These are phyloP conservation scores for Kodamaea restingae DNA, from an alignment of 805 yeast species.

Conservation along the genomic window DNA sequence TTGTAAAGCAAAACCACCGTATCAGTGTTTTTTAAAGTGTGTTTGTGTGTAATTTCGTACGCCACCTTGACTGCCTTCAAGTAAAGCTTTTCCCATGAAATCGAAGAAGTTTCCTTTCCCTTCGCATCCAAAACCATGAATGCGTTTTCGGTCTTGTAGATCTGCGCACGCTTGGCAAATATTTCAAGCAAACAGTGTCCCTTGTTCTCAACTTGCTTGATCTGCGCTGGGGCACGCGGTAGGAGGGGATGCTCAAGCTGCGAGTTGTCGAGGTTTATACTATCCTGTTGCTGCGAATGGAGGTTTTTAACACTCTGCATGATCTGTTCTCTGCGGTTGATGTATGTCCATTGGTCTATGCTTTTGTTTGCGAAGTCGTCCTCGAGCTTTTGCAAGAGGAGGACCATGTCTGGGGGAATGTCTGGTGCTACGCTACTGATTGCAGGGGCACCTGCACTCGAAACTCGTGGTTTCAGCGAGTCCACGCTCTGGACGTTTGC, in stretches of 20 bases:
- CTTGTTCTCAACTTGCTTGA: slow-evolving; percentile 17
- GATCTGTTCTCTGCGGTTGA: slow-evolving; percentile 42
- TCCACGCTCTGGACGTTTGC: slow-evolving; percentile 15
- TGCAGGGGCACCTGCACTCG: slow-evolving; percentile 13
- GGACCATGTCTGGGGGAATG: slow-evolving; percentile 44
- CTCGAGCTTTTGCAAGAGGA: slow-evolving; percentile 38
- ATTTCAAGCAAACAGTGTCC: slow-evolving; percentile 65
- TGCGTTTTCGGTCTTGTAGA: slow-evolving; percentile 63
- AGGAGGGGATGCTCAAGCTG: slow-evolving; percentile 57
- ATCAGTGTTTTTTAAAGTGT: slow-evolving; percentile 74
- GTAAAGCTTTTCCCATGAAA: slow-evolving; percentile 88
- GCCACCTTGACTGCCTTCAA: slow-evolving; percentile 84
- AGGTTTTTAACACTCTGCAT: slow-evolving; percentile 33
- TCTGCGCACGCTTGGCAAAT: slow-evolving; percentile 65
- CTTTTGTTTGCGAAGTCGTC: slow-evolving; percentile 39
- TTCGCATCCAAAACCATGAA: slow-evolving; percentile 65
- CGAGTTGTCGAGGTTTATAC: slow-evolving; percentile 23
- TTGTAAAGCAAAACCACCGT: slow-evolving; percentile 81
- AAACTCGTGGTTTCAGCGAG: slow-evolving; percentile 13
- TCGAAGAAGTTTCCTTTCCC: slow-evolving; percentile 73
- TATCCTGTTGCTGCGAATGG: slow-evolving; percentile 30
- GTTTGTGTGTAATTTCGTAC: slow-evolving; percentile 68
- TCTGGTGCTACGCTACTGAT: slow-evolving; percentile 21
- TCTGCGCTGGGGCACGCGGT: slow-evolving; percentile 46
- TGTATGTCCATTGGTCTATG: slow-evolving; percentile 46